phyloP scores from a whole-genome alignment of 768 basidiomycete species.

The Kondoa malvinella region DNA sequence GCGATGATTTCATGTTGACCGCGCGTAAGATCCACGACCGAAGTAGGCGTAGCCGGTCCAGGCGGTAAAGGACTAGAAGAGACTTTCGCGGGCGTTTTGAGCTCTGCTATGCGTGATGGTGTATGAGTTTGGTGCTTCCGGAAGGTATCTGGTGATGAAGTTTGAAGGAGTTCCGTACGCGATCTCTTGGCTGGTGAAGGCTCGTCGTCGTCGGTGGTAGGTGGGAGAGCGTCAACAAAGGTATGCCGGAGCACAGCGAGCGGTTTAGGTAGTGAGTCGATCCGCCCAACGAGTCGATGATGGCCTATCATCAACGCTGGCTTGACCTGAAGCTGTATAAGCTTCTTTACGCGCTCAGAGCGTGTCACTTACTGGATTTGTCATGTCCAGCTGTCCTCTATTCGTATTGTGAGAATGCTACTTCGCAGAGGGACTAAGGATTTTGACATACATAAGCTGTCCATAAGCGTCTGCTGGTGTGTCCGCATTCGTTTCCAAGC shows the following conservation, averaged over 20 bases:
- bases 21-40: constrained; percentile 8
- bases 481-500: constrained; percentile 13
- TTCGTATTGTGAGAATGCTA: too few relatives aligned
- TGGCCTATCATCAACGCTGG: constrained; percentile 25
- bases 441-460: too few relatives aligned
- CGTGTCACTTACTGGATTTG: constrained; percentile 25
- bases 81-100: not conserved
- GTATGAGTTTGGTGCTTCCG: not conserved
- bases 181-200: not conserved
- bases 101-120: not conserved
- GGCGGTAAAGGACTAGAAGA: not conserved
- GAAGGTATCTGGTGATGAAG: constrained; percentile 3
- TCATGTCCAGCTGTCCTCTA: constrained; percentile 25
- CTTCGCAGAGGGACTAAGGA: too few relatives aligned
- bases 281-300: constrained; percentile 24
- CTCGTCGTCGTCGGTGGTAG: not conserved
- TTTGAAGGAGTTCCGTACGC: not conserved
- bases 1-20: constrained; percentile 19
- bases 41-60: constrained; percentile 8
- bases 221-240: not conserved
- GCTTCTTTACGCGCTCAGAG: too few relatives aligned
- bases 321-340: constrained; percentile 15
- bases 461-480: constrained; percentile 9
- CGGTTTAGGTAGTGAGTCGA: constrained; percentile 22
- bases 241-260: constrained; percentile 25